Evolutionary conservation across 495 filamentous ascomycete species (phyloP), one percentile per base, ranked within the genome.

Genomic region (Choiromyces venosus): DNA sequence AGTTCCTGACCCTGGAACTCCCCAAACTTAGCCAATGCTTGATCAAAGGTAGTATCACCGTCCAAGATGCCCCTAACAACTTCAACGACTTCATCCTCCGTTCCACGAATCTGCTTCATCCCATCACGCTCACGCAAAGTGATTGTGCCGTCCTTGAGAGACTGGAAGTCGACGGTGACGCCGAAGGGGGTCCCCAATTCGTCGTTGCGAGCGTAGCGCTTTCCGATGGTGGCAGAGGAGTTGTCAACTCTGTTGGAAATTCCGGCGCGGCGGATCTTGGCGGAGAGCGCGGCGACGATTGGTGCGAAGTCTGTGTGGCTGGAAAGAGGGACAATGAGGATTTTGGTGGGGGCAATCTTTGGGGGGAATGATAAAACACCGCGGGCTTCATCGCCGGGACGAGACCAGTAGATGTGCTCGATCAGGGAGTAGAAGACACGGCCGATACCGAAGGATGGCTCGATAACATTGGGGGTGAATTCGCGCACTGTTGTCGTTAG

Each of bases 331-430:
- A 92, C 90, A 66, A 93, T 86, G 68, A 93, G 87, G 66, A 92
- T 88, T 83, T 93, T 93, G 33, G 89, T 92, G 1, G 91, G 91
- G 9, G 91, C 90, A 37, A 93, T 85, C 2, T 84, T 84, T 1
- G 90, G 90, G 21, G 89, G 90, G 86, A 93, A 91, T 5, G 91
- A 93, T 68, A 93, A 86, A 18, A 92, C 90, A 80, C 87, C 86
- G 74, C 91, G 89, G 33, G 89, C 86, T 78, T 88, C 89, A 19
- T 91, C 89, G 72, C 84, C 87, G 35, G 81, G 85, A 64, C 91
- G 86, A 52, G 86, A 88, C 89, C 89, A 91, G 83, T 86, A 91
- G 72, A 82, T 83, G 77, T 91, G 89, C 79, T 91, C 89, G 74
- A 89, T 85, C 39, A 91, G 82, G 65, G 85, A 82, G 75, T 91